These are phyloP conservation scores for Breviolum minutum DNA, from an alignment of 73 alveolate species.

Conservation along the genomic window DNA sequence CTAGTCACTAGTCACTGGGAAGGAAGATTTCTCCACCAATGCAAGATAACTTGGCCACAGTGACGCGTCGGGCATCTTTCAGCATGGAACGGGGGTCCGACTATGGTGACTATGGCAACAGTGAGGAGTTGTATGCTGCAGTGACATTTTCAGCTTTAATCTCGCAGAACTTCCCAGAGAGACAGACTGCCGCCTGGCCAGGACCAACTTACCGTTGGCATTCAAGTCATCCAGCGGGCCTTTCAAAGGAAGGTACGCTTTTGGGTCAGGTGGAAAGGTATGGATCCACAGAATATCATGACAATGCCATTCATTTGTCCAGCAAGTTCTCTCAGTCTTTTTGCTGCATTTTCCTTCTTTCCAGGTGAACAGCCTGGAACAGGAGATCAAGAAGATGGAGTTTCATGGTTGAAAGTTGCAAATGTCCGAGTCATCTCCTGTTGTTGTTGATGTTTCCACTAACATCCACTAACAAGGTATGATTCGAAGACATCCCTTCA, in stretches of 20 bases:
- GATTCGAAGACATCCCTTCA: too few species aligned
- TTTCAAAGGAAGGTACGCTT: slow-evolving; percentile 56
- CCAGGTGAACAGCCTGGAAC: slow-evolving; percentile 86
- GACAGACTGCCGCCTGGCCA: background rate
- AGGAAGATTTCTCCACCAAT: too few species aligned
- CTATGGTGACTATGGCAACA: slow-evolving; percentile 52
- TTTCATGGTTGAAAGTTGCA: background rate
- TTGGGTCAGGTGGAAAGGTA: background rate
- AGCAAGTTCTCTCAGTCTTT: too few species aligned
- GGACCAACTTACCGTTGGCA: slow-evolving; percentile 73
- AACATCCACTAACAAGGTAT: too few species aligned
- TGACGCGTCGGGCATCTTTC: background rate
- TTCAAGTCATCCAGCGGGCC: slow-evolving; percentile 76
- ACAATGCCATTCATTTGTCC: background rate
- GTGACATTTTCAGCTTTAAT: too few species aligned
- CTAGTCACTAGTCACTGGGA: too few species aligned
- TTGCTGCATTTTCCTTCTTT: background rate
- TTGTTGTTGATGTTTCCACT: too few species aligned
- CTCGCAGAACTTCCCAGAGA: too few species aligned
- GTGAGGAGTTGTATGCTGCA: slow-evolving; percentile 29
- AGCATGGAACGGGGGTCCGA: slow-evolving; percentile 41
- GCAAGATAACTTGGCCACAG: too few species aligned
- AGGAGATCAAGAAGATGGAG: slow-evolving; percentile 91
- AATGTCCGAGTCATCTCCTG: background rate
- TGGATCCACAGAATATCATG: background rate